Base-by-base conservation (phyloP, 2,329 filamentous ascomycete genomes). In the Penicillium vulpinum region DNA sequence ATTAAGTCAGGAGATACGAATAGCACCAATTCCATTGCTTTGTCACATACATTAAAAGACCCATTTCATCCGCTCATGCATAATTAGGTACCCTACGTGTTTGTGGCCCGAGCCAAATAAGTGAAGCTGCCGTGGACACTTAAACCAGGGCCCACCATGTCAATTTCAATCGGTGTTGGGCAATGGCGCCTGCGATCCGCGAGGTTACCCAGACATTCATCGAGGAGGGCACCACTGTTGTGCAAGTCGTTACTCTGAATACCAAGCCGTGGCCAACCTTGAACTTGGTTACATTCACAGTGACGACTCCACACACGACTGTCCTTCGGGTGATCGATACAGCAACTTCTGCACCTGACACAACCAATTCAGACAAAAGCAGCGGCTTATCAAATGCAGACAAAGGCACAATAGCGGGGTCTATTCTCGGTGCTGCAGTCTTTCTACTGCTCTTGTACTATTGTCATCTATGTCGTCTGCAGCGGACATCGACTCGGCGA, bases 151-250 rank as follows among this genome's bases (percentile, higher is more conserved):
- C 29, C 22, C 46, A 31, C 35, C 36, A 50, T 55, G 52, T 22
- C 39, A 18, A 18, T 49, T 48, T 51, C 29, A 11, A 33, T 41
- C 24, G 29, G 24, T 45, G 38, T 15, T 5, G 22, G 29, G 36
- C 29, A 50, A 55, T 55, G 52, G 52, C 52, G 38, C 52, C 52
- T 50, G 52, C 52, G 29, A 21, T 41, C 28, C 45, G 45, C 22
- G 36, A 43, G 45, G 29, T 51, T 10, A 50, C 38, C 22, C 45
- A 22, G 21, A 55, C 29, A 4, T 16, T 49, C 5, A 35, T 35
- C 22, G 21, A 35, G 18, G n/a, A 16, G 4, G 26, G 35, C 28
- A 24, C 29, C 5, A 49, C 52, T 24, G 16, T 35, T 7, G 45
- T 43, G 45, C 3, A n/a, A 8, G 38, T 43, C 28, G 22, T 40